Evolutionary conservation across 2,329 filamentous ascomycete genomes (phyloP).

Genomic region (Pseudocercospora macadamiae): DNA sequence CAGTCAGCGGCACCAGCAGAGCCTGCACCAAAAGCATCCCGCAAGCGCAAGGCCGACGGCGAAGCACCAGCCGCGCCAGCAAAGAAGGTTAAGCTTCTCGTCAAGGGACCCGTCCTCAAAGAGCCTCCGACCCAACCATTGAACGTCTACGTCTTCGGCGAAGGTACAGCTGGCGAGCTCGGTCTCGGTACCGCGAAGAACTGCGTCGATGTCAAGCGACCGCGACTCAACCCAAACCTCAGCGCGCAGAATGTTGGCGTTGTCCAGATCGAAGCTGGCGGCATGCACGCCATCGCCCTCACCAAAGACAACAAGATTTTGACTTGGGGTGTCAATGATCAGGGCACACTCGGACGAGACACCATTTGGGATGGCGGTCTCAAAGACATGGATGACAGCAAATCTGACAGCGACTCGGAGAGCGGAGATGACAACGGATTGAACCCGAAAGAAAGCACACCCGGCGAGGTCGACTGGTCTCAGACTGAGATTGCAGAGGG

Average conservation of each 20-base stretch:
- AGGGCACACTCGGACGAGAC: slow-evolving; percentile 76
- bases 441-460: slow-evolving; percentile 73
- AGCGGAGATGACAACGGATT: slow-evolving; percentile 63
- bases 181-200: slow-evolving; percentile 71
- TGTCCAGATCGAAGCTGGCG: slow-evolving; percentile 75
- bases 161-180: slow-evolving; percentile 79
- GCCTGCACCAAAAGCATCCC: slow-evolving; percentile 23
- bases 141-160: slow-evolving; percentile 79
- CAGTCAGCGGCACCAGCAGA: neutral
- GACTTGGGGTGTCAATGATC: slow-evolving; percentile 87
- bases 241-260: slow-evolving; percentile 62
- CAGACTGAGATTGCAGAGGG: slow-evolving; percentile 52
- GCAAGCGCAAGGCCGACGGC: slow-evolving; percentile 36
- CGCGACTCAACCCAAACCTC: slow-evolving; percentile 68
- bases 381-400: slow-evolving; percentile 57
- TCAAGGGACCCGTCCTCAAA: slow-evolving; percentile 58
- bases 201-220: slow-evolving; percentile 72
- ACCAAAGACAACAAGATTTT: slow-evolving; percentile 80
- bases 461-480: slow-evolving; percentile 46
- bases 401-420: slow-evolving; percentile 59
- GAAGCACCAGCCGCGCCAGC: slow-evolving; percentile 32
- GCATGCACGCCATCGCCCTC: slow-evolving; percentile 78
- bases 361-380: slow-evolving; percentile 69
- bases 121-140: slow-evolving; percentile 64
- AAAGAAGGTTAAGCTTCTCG: slow-evolving; percentile 36